Evolutionary conservation across 805 yeast genomes (phyloP), one percentile per base, ranked within the genome.

Genomic region (Ogataea trehalophila): DNA sequence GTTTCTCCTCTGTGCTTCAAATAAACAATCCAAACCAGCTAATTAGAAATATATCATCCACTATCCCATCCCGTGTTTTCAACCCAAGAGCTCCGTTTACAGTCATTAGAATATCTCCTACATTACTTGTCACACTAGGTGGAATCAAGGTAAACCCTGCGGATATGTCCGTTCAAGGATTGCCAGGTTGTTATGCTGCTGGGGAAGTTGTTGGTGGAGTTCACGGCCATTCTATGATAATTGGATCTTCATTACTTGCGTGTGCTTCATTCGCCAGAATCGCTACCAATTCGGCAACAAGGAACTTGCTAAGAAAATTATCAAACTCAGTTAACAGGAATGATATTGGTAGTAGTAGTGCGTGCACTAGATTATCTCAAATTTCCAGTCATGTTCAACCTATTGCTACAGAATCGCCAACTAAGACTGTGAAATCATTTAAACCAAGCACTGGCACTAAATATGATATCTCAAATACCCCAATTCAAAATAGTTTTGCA

Each of bases 191-290:
- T 15, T 81, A 70, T 60, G 87, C 87, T 0, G 78, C 77, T 18
- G 89, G 88, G 14, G 88, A 83, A 59, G 76, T 79, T 18, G 76
- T 83, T 42, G 87, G 87, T 17, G 88, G 87, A 39, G 76, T 82
- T 5, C 87, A 82, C 58, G 88, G 88, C 11, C 73, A 69, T 15
- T 79, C 80, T 55, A 72, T 87, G 61, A 62, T 83, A 26, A 81
- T 80, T 31, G 86, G 85, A 1, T 74, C 81, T 13, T 73, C 80
- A 40, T 65, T 81, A 37, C 63, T 80, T 33, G 81, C 77, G 54
- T 79, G 85, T 68, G 84, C 78, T 7, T 85, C 80, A 0, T 81
- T 75, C 60, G 85, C 85, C 4, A 70, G 71, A 49, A 69, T 75
- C 14, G 81, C 79, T 17, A 82, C 80, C 2, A 49, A 63, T 29